Evolutionary conservation across 148 eudicot genomes (phyloP).

Genomic region (Arbutus unedo): DNA sequence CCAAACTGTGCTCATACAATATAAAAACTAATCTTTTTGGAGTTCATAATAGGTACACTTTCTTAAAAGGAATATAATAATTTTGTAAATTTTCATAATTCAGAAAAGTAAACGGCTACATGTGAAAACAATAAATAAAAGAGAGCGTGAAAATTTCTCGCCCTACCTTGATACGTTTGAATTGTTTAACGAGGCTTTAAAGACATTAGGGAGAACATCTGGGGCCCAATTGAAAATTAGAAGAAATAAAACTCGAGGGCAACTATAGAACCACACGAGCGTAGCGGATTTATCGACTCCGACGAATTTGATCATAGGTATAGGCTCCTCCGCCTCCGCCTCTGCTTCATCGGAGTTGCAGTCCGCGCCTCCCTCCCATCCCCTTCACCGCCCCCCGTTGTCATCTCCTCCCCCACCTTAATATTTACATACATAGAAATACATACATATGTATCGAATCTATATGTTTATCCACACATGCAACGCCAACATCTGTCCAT

Average conservation of each 20-base stretch:
- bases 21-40: too few species aligned
- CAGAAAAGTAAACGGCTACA: too few species aligned
- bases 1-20: too few species aligned
- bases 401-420: background rate
- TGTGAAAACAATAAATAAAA: too few species aligned
- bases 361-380: background rate
- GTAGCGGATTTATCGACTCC: constrained; percentile 24
- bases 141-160: too few species aligned
- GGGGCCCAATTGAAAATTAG: background rate
- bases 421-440: too few species aligned
- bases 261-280: background rate
- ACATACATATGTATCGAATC: background rate
- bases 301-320: constrained; percentile 16
- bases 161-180: too few species aligned
- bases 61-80: too few species aligned
- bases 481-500: background rate
- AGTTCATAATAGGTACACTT: too few species aligned
- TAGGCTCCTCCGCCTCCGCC: constrained; percentile 35
- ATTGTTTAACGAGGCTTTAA: background rate
- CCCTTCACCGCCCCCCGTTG: background rate
- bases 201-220: too few species aligned
- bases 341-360: constrained; percentile 30
- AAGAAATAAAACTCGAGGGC: constrained; percentile 4
- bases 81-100: too few species aligned
- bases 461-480: background rate